A percentile compares a stretch with the other conserved stretches of the same genome.
Evolutionary conservation across 2,329 filamentous ascomycete genomes (phyloP).

Genomic region (Pyricularia sp.): DNA sequence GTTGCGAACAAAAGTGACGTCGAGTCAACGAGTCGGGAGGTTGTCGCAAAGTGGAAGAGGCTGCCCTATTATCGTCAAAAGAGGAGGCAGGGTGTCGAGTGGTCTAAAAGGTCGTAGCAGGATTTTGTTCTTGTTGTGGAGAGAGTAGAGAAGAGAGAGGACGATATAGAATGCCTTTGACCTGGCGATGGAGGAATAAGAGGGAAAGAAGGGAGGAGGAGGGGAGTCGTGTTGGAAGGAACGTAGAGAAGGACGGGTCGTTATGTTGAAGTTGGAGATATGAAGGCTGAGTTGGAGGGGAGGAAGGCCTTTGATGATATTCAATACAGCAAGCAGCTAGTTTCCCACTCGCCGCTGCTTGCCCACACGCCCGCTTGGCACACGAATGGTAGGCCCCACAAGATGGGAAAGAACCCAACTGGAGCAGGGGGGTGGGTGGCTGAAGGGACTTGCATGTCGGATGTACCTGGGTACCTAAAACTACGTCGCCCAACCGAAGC

Average conservation of each 20-base stretch:
- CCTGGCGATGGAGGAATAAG: constrained; percentile 13
- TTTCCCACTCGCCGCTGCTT: not conserved
- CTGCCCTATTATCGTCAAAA: constrained; percentile 4
- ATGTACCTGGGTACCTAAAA: not conserved
- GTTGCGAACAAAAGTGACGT: constrained; percentile 24
- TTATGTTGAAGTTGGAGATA: constrained; percentile 14
- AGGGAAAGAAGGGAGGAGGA: constrained; percentile 15
- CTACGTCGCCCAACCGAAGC: not conserved
- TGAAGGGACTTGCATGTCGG: not conserved
- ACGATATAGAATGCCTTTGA: constrained; percentile 5
- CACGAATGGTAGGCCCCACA: not conserved
- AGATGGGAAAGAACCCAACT: not conserved
- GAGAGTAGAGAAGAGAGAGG: not conserved
- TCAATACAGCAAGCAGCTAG: constrained; percentile 1
- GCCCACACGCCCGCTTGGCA: constrained; percentile 4
- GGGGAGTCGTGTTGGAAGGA: constrained; percentile 22
- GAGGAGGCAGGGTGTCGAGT: constrained; percentile 7
- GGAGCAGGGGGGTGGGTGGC: not conserved
- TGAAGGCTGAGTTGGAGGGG: constrained; percentile 6
- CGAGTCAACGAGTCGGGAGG: constrained; percentile 39
- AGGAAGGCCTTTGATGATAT: constrained; percentile 7
- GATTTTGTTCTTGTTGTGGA: constrained; percentile 1
- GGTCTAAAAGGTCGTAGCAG: constrained; percentile 6
- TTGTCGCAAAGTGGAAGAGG: constrained; percentile 20
- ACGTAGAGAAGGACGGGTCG: constrained; percentile 15